Evolutionary conservation across 805 yeast species (phyloP), one percentile per base, ranked within the genome.

Genomic region (Pichia kluyveri): DNA sequence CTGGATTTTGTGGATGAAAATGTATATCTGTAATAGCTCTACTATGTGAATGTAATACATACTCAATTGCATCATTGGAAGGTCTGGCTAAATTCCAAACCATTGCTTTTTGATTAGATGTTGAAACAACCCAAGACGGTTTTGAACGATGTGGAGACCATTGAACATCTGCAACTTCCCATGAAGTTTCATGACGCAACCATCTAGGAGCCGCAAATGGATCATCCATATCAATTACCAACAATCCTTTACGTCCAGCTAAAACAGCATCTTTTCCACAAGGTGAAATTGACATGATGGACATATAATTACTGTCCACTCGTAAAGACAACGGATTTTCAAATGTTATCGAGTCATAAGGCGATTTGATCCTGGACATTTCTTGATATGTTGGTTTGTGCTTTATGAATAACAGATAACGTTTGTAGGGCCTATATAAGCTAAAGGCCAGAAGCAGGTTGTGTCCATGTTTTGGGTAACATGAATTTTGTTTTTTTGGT

Each of bases 141-240:
- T 86, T 86, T 2, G 82, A 74, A 7, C 76, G 71, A 61, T 93
- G 97, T 0, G 97, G 96, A 3, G 95, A 86, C 98, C 99, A 93
- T 64, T 93, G 98, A 1, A 91, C 97, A 62, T 91, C 97, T 0
- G 99, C 96, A 4, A 93, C 99, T 63, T 93, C 98, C 98, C 98
- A 93, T 0, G 95, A 81, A 0, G 97, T 91, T 36, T 81, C 73
- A 60, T 93, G 96, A 47, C 82, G 95, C 15, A 93, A 75, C 90
- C 95, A 88, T 50, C 99, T 71, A 0, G 99, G 99, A 0, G 95
- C 89, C 0, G 91, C 79, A 65, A 87, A 91, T 1, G 98, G 99
- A 62, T 93, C 96, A 59, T 91, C 96, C 40, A 93, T 66, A 66
- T 93, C 98, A n/a, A 91, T 82, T 38, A 93, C 80, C 62, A 82